Evolutionary conservation across 495 filamentous ascomycete species (phyloP).

Genomic region (Penicillium coprophilum): DNA sequence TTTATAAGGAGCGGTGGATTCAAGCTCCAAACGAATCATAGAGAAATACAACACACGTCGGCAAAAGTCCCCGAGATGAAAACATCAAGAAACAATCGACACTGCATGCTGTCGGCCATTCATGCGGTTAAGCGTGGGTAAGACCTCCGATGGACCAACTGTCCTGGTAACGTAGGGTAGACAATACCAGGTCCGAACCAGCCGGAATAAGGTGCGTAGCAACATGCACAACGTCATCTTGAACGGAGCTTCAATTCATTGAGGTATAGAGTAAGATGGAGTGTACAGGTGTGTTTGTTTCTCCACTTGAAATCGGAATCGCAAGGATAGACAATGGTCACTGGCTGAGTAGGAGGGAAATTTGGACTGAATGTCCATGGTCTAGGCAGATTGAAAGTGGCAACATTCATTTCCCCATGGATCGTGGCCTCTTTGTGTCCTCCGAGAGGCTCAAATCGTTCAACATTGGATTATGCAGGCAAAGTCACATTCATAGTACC

Average conservation of each 20-base stretch:
- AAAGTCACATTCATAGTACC: neutral
- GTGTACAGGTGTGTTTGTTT: constrained; percentile 6
- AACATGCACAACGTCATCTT: constrained; percentile 25
- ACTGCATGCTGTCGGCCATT: constrained; percentile 4
- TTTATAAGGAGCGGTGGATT: constrained; percentile 21
- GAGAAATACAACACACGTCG: constrained; percentile 3
- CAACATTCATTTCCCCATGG: constrained; percentile 4
- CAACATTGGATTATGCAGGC: neutral
- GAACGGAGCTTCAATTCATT: constrained; percentile 12
- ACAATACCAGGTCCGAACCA: constrained; percentile 20
- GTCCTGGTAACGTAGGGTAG: constrained; percentile 10
- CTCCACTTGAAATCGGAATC: constrained; percentile 12
- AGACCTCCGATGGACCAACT: constrained; percentile 6
- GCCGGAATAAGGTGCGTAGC: constrained; percentile 22
- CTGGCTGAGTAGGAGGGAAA: neutral
- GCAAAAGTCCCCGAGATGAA: constrained; percentile 14
- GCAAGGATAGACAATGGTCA: constrained; percentile 5
- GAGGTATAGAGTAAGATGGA: constrained; percentile 23
- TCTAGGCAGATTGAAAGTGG: constrained; percentile 4
- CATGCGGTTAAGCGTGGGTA: constrained; percentile 15
- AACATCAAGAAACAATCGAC: constrained; percentile 16
- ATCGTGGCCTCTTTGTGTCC: neutral
- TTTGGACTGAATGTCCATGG: neutral
- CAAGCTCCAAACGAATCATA: constrained; percentile 15
- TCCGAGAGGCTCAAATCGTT: constrained; percentile 1